Evolutionary conservation across 495 filamentous ascomycete genomes (phyloP).

Genomic region (Podospora bellae-mahoneyi): DNA sequence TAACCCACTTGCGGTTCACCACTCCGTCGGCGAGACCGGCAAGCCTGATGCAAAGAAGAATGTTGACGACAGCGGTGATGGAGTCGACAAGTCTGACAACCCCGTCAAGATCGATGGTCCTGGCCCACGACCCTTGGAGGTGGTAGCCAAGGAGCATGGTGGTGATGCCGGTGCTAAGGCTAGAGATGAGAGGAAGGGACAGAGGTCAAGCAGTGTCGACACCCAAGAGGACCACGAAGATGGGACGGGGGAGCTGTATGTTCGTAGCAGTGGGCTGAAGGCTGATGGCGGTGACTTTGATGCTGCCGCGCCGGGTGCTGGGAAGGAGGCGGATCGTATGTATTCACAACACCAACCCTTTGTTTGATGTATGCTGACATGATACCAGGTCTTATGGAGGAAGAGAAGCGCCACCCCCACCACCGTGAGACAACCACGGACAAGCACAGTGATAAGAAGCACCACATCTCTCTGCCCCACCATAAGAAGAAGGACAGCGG

Average conservation of each 20-base stretch:
- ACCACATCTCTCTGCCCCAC: neutral
- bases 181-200: neutral
- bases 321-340: slow-evolving; percentile 63
- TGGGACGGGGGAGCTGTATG: slow-evolving; percentile 57
- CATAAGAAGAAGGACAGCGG: slow-evolving; percentile 11
- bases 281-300: slow-evolving; percentile 68
- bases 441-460: neutral
- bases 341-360: slow-evolving; percentile 17
- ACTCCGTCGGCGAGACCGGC: slow-evolving; percentile 7
- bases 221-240: slow-evolving; percentile 29
- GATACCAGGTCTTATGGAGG: slow-evolving; percentile 40
- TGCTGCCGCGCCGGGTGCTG: slow-evolving; percentile 58
- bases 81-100: slow-evolving; percentile 27
- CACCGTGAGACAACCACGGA: neutral
- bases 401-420: slow-evolving; percentile 29
- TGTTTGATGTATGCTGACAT: slow-evolving; percentile 7
- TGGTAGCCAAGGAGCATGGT: slow-evolving; percentile 42
- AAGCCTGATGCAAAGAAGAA: slow-evolving; percentile 30
- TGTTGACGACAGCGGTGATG: slow-evolving; percentile 25
- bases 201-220: slow-evolving; percentile 12
- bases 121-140: slow-evolving; percentile 40
- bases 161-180: slow-evolving; percentile 26
- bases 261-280: slow-evolving; percentile 50
- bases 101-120: slow-evolving; percentile 42
- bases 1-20: slow-evolving; percentile 4